phyloP scores from a whole-genome alignment of 179 eudicot species.

The Spinacia oleracea region DNA sequence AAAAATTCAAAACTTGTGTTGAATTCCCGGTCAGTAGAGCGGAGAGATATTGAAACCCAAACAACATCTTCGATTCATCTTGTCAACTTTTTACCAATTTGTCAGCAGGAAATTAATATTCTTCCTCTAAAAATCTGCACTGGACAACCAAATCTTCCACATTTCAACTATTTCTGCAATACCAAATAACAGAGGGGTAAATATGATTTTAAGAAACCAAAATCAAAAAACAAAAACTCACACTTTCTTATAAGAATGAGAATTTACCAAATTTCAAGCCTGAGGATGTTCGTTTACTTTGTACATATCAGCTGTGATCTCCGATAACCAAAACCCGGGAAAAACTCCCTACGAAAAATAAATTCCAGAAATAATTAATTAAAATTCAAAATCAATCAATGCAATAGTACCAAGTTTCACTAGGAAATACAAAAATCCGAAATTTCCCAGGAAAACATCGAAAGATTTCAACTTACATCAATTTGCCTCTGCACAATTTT shows the following conservation, averaged over 20 bases:
- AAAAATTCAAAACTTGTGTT: neutral
- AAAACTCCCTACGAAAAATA: constrained; percentile 39
- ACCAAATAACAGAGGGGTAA: neutral
- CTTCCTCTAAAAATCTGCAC: neutral
- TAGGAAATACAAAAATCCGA: neutral
- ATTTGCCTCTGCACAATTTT: constrained; percentile 49
- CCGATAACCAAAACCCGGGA: constrained; percentile 60
- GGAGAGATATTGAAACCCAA: neutral
- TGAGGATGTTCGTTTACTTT: constrained; percentile 48
- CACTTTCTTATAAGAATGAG: neutral
- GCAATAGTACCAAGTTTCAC: constrained; percentile 14
- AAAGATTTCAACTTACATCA: constrained; percentile 50
- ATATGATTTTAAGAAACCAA: neutral
- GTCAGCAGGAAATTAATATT: neutral
- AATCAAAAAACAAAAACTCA: neutral
- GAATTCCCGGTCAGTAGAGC: neutral
- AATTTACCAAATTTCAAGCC: neutral
- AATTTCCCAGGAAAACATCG: neutral
- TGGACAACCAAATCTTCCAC: neutral
- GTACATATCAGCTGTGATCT: constrained; percentile 59
- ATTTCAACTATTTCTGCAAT: neutral
- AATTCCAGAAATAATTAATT: neutral
- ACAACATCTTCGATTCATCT: neutral
- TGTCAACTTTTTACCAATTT: neutral
- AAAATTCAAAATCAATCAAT: constrained; percentile 11